Evolutionary conservation across 257 asterid species (phyloP).

Genomic region (Capsicum rhomboideum): DNA sequence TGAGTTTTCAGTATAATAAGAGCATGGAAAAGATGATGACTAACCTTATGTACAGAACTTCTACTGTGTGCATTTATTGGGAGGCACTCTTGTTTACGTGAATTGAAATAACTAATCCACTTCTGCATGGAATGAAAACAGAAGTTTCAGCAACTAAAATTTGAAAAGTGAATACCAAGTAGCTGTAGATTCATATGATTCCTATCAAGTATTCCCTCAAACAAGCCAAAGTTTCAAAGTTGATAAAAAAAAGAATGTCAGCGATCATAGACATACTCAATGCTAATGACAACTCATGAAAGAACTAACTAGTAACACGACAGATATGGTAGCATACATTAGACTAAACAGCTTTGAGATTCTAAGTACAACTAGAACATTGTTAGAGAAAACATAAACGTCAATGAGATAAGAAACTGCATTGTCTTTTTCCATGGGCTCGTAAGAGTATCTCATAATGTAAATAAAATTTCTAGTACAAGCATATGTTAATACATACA

Average conservation of each 20-base stretch:
- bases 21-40: constrained; percentile 11
- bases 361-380: not conserved
- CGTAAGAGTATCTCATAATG: not conserved
- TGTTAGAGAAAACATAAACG: not conserved
- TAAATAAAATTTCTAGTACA: not conserved
- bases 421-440: not conserved
- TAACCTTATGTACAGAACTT: constrained; percentile 80
- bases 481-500: not conserved
- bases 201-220: not conserved
- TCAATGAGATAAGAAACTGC: not conserved
- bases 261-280: not conserved
- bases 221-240: not conserved
- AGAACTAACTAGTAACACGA: not conserved
- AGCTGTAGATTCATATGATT: not conserved
- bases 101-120: constrained; percentile 64
- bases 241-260: not conserved
- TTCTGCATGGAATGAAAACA: constrained; percentile 36
- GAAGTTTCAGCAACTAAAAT: not conserved
- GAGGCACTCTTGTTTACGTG: constrained; percentile 70
- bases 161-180: not conserved
- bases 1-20: not conserved
- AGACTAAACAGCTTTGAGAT: not conserved
- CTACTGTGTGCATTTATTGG: constrained; percentile 85
- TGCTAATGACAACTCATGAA: not conserved
- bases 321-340: not conserved